Base-by-base conservation (phyloP, 495 filamentous ascomycete species). In the Podospora didyma region DNA sequence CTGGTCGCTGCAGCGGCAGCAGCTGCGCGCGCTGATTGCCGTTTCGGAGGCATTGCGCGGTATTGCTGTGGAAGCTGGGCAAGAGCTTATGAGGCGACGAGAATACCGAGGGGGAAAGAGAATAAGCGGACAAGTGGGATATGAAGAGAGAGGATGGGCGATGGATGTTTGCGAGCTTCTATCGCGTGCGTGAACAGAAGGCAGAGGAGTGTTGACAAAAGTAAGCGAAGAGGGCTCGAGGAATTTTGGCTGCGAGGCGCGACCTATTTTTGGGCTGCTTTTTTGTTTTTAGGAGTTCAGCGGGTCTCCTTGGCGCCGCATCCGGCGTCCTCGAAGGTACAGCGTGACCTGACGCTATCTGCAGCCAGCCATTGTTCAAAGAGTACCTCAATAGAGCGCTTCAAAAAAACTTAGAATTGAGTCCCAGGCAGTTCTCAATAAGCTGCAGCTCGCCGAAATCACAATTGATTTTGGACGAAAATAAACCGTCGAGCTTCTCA, bases 41-140 rank as follows among this genome's bases (percentile, higher is more conserved):
- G 62, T 35, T 63, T 67, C 49, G 66, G 66, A 60, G 66, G 64
- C 66, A 69, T 69, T 22, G 54, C 45, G 53, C n/a, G 44, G 51
- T 2, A 16, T 16, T 4, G 14, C 9, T 42, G 39, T 17, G 39
- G n/a, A 42, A 42, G n/a, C 5, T 7, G 39, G 39, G n/a, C 5
- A 3, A 42, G 1, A 9, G n/a, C 9, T 7, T 0, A 7, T 42
- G 39, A 42, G 12, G 39, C 39, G 39, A 42, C 3, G 26, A 31
- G 3, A 9, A 31, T 31, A n/a, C n/a, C n/a, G n/a, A n/a, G n/a
- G 26, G 26, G 26, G 9, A 31, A 31, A 3, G 26, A 31, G 9
- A 9, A 31, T 31, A 31, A 4, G 4, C 4, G 3, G 4, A 31
- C 3, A 31, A 31, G 3, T 31, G 26, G 26, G 26, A 9, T 4